A percentile compares a stretch with the other conserved stretches of the same genome.
Conservation (phyloP, 2,329 filamentous ascomycete genomes). For the Fusarium lyarnte region DNA sequence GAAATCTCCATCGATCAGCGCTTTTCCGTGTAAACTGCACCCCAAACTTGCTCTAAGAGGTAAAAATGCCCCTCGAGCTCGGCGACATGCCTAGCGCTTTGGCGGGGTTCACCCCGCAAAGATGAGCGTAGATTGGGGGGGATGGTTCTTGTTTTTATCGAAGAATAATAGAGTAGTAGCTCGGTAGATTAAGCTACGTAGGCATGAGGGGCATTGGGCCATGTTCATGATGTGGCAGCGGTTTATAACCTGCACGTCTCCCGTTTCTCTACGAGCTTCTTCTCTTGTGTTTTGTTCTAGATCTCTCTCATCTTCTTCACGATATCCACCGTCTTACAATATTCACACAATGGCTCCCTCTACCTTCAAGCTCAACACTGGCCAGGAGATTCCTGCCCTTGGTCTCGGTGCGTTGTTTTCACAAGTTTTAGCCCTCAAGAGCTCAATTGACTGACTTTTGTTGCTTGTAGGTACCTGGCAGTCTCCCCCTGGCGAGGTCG, state of each 20-base stretch:
- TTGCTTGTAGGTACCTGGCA: conserved; percentile 71
- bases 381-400: conserved; percentile 69
- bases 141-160: background rate
- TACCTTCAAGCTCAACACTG: conserved; percentile 72
- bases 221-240: conserved; percentile 34
- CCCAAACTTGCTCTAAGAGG: conserved; percentile 27
- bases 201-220: background rate
- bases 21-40: conserved; percentile 19
- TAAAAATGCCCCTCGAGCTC: conserved; percentile 5
- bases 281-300: conserved; percentile 15
- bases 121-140: conserved; percentile 29
- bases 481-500: conserved; percentile 66
- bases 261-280: conserved; percentile 3
- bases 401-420: conserved; percentile 62
- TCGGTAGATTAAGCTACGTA: conserved; percentile 2
- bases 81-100: conserved; percentile 5
- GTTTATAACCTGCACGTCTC: conserved; percentile 31
- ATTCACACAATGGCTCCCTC: conserved; percentile 60
- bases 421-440: background rate
- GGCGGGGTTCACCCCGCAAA: conserved; percentile 41
- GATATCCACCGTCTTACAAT: background rate
- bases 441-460: conserved; percentile 11
- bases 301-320: conserved; percentile 3
- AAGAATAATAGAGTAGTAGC: background rate
- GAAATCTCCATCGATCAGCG: conserved; percentile 28